phyloP scores from a whole-genome alignment of 2,329 filamentous ascomycete genomes.

The Aspergillus fumigatiaffinis region DNA sequence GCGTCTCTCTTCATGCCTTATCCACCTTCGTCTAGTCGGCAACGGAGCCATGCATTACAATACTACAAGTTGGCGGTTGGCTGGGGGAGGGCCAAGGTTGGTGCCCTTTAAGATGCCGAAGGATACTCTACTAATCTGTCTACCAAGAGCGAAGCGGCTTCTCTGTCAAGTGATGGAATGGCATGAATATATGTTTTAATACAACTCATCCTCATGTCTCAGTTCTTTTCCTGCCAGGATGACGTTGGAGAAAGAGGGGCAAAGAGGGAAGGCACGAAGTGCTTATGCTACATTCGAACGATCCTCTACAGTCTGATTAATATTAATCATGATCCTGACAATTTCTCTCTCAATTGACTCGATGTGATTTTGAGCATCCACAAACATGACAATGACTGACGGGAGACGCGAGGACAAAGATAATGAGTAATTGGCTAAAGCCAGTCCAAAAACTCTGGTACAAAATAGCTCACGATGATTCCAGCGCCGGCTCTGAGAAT shows the following conservation, averaged over 20 bases:
- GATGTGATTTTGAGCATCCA: background rate
- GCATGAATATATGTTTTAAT: background rate
- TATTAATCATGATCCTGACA: background rate
- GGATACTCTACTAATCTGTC: background rate
- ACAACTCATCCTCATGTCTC: background rate
- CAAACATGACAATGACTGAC: background rate
- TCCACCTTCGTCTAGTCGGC: background rate
- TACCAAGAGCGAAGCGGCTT: background rate
- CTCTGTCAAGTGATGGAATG: background rate
- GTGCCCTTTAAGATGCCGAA: background rate
- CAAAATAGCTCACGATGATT: conserved; percentile 93
- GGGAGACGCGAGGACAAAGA: background rate
- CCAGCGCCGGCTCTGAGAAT: conserved; percentile 90
- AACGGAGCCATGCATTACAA: background rate
- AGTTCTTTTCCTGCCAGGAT: background rate
- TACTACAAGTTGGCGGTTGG: background rate
- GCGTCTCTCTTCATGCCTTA: background rate
- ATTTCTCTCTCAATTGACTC: background rate
- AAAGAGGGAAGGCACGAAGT: background rate
- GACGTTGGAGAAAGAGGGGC: background rate
- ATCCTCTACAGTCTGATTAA: background rate
- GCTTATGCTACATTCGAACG: background rate
- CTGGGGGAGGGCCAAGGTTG: background rate
- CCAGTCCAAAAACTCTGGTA: conserved; percentile 70
- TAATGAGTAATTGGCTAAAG: conserved; percentile 26